phyloP scores from a whole-genome alignment of 306 rosid species.

The Lagenaria siceraria region DNA sequence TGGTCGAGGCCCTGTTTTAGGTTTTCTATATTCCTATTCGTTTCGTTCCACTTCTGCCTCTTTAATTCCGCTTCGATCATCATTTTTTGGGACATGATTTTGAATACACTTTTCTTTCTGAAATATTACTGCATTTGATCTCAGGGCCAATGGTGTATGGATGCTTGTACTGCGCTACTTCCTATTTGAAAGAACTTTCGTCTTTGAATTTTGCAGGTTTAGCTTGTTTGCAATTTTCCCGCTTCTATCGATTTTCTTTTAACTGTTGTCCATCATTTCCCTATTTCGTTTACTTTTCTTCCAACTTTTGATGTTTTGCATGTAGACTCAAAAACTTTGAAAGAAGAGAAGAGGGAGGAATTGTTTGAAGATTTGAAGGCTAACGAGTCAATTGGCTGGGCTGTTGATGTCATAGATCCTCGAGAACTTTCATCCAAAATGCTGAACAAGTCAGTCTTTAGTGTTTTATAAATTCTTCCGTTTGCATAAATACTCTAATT shows the following conservation, averaged over 20 bases:
- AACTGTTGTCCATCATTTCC: neutral
- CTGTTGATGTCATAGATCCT: constrained; percentile 74
- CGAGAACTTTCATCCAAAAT: constrained; percentile 77
- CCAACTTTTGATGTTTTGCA: constrained; percentile 6
- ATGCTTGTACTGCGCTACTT: constrained; percentile 65
- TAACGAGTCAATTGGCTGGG: constrained; percentile 78
- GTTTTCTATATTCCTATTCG: constrained; percentile 12
- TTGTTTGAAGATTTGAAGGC: constrained; percentile 51
- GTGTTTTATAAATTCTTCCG: neutral
- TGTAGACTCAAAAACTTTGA: constrained; percentile 79
- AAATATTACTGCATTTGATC: neutral
- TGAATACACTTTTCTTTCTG: neutral
- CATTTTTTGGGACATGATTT: neutral
- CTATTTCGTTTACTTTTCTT: neutral
- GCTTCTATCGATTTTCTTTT: neutral
- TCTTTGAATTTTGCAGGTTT: constrained; percentile 76
- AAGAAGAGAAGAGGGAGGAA: constrained; percentile 94
- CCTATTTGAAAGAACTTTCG: constrained; percentile 56
- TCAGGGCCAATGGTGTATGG: constrained; percentile 94
- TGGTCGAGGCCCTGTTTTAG: constrained; percentile 94
- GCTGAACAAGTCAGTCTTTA: constrained; percentile 44
- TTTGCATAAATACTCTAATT: neutral
- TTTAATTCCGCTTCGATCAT: neutral
- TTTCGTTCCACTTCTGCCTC: neutral
- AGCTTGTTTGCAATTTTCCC: neutral